Conservation (phyloP, 805 yeast species). For the Huiozyma naganishii region DNA sequence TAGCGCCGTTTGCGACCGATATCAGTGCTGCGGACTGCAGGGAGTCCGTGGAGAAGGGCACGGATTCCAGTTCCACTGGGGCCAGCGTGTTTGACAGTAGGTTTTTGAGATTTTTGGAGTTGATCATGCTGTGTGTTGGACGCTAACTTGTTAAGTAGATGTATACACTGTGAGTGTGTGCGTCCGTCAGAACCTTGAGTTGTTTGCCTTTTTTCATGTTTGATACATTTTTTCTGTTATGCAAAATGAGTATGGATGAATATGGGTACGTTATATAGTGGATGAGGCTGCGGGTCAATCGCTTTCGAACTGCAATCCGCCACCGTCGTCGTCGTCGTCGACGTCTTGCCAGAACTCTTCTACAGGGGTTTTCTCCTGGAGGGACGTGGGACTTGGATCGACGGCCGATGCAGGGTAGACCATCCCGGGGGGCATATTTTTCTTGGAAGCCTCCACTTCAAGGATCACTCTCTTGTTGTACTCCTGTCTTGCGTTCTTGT, state of each 20-base stretch:
- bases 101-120: slow-evolving; percentile 15
- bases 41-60: slow-evolving; percentile 10
- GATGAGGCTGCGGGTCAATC: no score
- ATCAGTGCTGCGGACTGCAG: slow-evolving; percentile 20
- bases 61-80: slow-evolving; percentile 11
- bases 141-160: no score
- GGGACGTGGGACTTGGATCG: background rate
- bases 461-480: slow-evolving; percentile 64
- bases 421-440: slow-evolving; percentile 80
- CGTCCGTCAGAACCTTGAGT: no score
- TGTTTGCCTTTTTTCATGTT: no score
- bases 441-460: slow-evolving; percentile 75
- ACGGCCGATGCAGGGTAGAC: slow-evolving; percentile 52
- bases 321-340: background rate
- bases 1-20: slow-evolving; percentile 21
- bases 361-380: background rate
- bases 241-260: no score
- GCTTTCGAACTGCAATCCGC: background rate
- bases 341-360: background rate
- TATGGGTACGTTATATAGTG: no score
- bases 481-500: slow-evolving; percentile 67
- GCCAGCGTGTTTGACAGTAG: slow-evolving; percentile 12
- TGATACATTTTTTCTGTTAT: no score
- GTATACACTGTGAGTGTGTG: no score
- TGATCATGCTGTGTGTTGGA: slow-evolving; percentile 10